These are phyloP conservation scores for Globisporangium nodosum DNA, from an alignment of 352 stramenopile genomes.

Conservation along the genomic window DNA sequence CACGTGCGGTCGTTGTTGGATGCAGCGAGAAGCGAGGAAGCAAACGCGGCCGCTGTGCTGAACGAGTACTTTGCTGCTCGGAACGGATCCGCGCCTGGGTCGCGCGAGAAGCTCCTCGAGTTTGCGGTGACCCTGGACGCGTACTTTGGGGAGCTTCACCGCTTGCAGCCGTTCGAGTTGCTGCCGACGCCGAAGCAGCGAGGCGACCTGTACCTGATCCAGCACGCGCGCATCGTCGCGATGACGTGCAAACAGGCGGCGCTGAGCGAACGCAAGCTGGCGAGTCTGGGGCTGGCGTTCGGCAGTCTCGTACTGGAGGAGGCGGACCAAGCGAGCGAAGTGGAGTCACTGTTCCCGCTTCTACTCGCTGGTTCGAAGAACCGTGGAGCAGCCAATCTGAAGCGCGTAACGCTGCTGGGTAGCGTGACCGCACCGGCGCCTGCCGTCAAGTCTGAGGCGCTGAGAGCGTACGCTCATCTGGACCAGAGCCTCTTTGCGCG, in stretches of 20 bases:
- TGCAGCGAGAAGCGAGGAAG: constrained; percentile 10
- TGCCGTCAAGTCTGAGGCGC: constrained; percentile 83
- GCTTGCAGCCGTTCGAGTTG: constrained; percentile 94
- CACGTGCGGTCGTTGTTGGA: constrained; percentile 85
- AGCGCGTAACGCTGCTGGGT: constrained; percentile 94
- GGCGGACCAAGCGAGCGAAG: constrained; percentile 92
- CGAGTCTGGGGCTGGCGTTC: constrained; percentile 77
- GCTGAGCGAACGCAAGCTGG: constrained; percentile 79
- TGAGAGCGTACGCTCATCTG: constrained; percentile 88
- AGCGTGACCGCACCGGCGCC: constrained; percentile 92
- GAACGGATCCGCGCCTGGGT: constrained; percentile 19
- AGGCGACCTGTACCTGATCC: constrained; percentile 93
- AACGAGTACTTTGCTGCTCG: constrained; percentile 36
- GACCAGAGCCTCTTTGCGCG: constrained; percentile 96
- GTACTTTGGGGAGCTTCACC: constrained; percentile 91
- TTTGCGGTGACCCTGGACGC: constrained; percentile 71
- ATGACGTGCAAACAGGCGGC: constrained; percentile 97
- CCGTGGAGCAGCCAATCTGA: constrained; percentile 44
- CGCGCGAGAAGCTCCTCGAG: constrained; percentile 19
- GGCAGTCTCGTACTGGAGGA: constrained; percentile 95
- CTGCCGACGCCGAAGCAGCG: constrained; percentile 89
- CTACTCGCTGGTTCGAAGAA: constrained; percentile 46
- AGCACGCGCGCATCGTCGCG: constrained; percentile 92
- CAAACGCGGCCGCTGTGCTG: constrained; percentile 14
- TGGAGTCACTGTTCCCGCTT: constrained; percentile 91